Evolutionary conservation across 805 yeast genomes (phyloP), one percentile per base, ranked within the genome.

Genomic region (Teunomyces cretensis): DNA sequence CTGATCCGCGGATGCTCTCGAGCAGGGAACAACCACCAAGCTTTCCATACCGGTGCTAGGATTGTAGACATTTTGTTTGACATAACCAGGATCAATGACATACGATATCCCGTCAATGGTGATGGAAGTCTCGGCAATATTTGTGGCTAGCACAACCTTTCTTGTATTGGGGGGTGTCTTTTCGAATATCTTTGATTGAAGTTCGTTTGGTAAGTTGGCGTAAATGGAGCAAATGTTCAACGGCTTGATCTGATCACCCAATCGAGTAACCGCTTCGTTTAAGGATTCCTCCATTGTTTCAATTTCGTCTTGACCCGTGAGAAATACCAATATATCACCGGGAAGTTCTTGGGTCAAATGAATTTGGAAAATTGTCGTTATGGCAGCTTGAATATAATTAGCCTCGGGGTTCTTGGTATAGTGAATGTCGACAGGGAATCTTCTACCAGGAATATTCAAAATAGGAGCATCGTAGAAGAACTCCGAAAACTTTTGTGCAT

Each of bases 241-340:
- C 17, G 81, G 86, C 22, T 72, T 78, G 52, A 82, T 76, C 44
- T 74, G 75, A 2, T 75, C 61, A 0, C 91, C 91, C 16, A 91
- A 59, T 52, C 80, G 83, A 6, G 65, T 65, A 36, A 80, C 68
- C 0, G 92, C 83, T n/a, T 86, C 91, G 5, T 74, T 64, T 15
- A 91, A 61, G 40, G 79, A 80, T 43, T 86, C 92, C 38, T 83
- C 88, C 77, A 84, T 76, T 2, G 80, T 73, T 55, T 94, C 98
- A 47, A 94, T 94, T 57, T 92, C 99, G 45, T 92, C 98, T 62
- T 94, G 98, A 31, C 99, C 99, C 0, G 98, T 94, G 41, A 92
- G 65, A 62, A 92, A 92, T 1, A 92, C 95, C 24, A 94, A 67
- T 12, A 92, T 87, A 61, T 94, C 99, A 3, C 97, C 96, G 0